phyloP scores from a whole-genome alignment of 306 rosid genomes.

The Corylus heterophylla region DNA sequence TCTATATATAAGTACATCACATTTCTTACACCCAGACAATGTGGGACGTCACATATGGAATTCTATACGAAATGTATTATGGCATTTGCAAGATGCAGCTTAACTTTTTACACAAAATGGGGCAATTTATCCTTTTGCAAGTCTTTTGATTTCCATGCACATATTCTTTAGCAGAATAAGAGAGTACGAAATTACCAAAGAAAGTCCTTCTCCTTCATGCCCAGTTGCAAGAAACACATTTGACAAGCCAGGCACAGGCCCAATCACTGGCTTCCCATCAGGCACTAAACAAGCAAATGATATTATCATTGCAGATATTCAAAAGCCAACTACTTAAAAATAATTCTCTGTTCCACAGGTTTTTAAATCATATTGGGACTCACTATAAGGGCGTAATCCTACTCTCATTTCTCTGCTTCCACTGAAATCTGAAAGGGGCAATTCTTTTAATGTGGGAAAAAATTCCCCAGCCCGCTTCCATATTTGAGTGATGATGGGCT shows the following conservation, averaged over 20 bases:
- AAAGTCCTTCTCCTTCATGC: slow-evolving; percentile 90
- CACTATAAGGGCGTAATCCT: slow-evolving; percentile 87
- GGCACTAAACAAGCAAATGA: slow-evolving; percentile 55
- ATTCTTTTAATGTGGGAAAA: slow-evolving; percentile 65
- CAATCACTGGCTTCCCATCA: slow-evolving; percentile 89
- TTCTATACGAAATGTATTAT: not conserved
- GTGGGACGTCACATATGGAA: not conserved
- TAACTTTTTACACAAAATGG: slow-evolving; percentile 5
- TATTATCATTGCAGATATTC: not conserved
- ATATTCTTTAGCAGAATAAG: slow-evolving; percentile 10
- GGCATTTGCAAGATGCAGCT: slow-evolving; percentile 15
- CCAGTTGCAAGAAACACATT: slow-evolving; percentile 90
- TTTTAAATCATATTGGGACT: slow-evolving; percentile 40
- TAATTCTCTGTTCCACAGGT: slow-evolving; percentile 10
- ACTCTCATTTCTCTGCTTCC: slow-evolving; percentile 66
- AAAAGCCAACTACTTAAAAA: slow-evolving; percentile 18
- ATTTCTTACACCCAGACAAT: too few relatives aligned
- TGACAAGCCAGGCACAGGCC: slow-evolving; percentile 75
- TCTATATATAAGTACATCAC: too few relatives aligned
- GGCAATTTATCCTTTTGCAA: not conserved
- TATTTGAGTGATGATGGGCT: slow-evolving; percentile 55
- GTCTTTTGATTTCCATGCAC: not conserved
- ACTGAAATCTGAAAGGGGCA: slow-evolving; percentile 55
- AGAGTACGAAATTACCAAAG: slow-evolving; percentile 55
- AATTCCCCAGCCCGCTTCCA: slow-evolving; percentile 79